phyloP scores from a whole-genome alignment of 352 stramenopile genomes.

The Phytophthora pistaciae region DNA sequence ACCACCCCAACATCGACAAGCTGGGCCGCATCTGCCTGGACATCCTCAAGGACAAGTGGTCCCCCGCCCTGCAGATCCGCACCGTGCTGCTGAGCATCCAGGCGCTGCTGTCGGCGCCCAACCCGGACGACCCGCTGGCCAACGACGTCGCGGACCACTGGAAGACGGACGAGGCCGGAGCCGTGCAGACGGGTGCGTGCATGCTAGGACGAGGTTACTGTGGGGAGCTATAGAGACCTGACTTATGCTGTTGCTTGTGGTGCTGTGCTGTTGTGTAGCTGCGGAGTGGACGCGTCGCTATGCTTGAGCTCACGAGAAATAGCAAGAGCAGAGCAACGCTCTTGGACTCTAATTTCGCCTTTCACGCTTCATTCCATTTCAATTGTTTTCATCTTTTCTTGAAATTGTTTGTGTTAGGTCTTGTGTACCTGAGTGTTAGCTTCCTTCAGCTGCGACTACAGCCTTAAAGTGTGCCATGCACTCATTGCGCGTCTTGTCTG shows the following conservation, averaged over 20 bases:
- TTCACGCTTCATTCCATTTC: conserved; percentile 34
- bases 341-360: conserved; percentile 36
- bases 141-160: conserved; percentile 98
- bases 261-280: conserved; percentile 37
- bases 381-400: conserved; percentile 23
- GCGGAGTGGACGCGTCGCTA: conserved; percentile 78
- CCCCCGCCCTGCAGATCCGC: conserved; percentile 98
- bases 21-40: conserved; percentile 98
- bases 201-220: background rate
- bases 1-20: conserved; percentile 99
- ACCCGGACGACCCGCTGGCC: conserved; percentile 97
- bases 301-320: conserved; percentile 49
- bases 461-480: conserved; percentile 58
- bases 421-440: conserved; percentile 1
- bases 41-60: conserved; percentile 99
- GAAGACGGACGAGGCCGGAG: conserved; percentile 96
- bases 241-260: conserved; percentile 16
- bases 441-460: conserved; percentile 16
- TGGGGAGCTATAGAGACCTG: background rate
- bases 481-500: conserved; percentile 60
- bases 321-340: conserved; percentile 16
- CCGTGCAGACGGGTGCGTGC: conserved; percentile 81
- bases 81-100: conserved; percentile 98
- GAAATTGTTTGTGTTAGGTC: conserved; percentile 9
- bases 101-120: conserved; percentile 95